A percentile compares a stretch with the other conserved stretches of the same genome.
Conservation (phyloP, 208 protist species). For the Crithidia acanthocephali region DNA sequence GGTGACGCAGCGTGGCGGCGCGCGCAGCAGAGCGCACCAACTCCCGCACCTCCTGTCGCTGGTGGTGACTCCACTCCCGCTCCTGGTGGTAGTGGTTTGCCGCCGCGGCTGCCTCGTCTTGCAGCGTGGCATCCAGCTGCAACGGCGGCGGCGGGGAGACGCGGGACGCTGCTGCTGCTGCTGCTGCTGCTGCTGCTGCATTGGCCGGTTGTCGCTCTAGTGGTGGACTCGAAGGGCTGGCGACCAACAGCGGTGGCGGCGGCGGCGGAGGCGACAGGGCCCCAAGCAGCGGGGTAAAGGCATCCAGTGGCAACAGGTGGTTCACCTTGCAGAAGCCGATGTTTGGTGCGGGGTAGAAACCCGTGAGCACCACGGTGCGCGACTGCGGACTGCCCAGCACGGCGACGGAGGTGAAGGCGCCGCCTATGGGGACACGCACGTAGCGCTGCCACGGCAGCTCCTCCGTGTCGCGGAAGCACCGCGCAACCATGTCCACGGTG, state of each 20-base stretch:
- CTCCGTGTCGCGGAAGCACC: conserved; percentile 36
- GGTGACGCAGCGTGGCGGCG: conserved; percentile 40
- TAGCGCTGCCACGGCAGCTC: conserved; percentile 49
- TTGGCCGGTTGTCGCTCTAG: no score
- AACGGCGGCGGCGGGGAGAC: conserved; percentile 5
- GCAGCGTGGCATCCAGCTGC: conserved; percentile 17
- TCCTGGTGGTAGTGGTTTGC: conserved; percentile 23
- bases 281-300: conserved; percentile 19
- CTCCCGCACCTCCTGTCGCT: conserved; percentile 44
- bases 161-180: background rate
- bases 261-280: conserved; percentile 1
- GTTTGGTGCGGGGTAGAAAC: conserved; percentile 50
- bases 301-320: conserved; percentile 34
- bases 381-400: conserved; percentile 33
- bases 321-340: conserved; percentile 57
- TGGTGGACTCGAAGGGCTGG: no score
- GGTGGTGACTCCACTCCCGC: conserved; percentile 38
- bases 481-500: conserved; percentile 3
- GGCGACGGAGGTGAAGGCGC: conserved; percentile 50
- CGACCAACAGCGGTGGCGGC: no score
- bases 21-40: conserved; percentile 42
- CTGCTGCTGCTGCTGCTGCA: background rate
- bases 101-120: conserved; percentile 22
- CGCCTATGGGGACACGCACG: conserved; percentile 50
- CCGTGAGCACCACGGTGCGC: conserved; percentile 44